Evolutionary conservation across 768 basidiomycete species (phyloP).

Genomic region (Kwoniella sp.): DNA sequence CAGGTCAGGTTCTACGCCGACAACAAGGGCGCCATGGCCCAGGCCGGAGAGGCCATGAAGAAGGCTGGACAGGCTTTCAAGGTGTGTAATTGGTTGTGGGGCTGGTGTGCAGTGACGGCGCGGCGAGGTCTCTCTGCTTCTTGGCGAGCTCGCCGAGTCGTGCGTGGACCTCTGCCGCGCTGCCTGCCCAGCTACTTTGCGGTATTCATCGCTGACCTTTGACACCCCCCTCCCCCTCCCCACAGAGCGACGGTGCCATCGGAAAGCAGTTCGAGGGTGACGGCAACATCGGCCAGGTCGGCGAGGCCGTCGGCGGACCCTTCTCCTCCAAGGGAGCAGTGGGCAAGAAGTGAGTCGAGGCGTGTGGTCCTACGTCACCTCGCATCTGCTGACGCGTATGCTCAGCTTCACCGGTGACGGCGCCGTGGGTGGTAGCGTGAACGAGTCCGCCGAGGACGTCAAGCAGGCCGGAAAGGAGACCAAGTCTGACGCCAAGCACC

Average conservation of each 20-base stretch:
- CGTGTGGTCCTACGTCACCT: background rate
- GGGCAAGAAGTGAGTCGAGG: slow-evolving; percentile 32
- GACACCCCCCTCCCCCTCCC: background rate
- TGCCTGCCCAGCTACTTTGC: too few relatives aligned
- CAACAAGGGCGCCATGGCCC: slow-evolving; percentile 4
- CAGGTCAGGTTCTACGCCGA: slow-evolving; percentile 12
- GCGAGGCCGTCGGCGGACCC: slow-evolving; percentile 34
- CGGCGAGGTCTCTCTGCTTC: too few relatives aligned
- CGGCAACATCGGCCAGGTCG: slow-evolving; percentile 25
- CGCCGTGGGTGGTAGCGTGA: slow-evolving; percentile 25
- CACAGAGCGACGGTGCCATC: slow-evolving; percentile 30
- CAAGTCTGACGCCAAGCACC: slow-evolving; percentile 17
- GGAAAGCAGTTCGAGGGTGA: slow-evolving; percentile 34
- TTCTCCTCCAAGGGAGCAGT: slow-evolving; percentile 34
- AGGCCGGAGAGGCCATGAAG: slow-evolving; percentile 29
- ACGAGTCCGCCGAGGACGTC: slow-evolving; percentile 24
- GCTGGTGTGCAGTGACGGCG: too few relatives aligned
- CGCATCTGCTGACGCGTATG: background rate
- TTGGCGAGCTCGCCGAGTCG: too few relatives aligned
- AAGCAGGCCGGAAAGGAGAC: slow-evolving; percentile 24
- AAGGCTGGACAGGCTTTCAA: slow-evolving; percentile 37
- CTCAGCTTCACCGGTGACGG: slow-evolving; percentile 31
- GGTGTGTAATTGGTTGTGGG: too few relatives aligned
- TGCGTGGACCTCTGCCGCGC: too few relatives aligned
- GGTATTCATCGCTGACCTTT: background rate